Base-by-base conservation (phyloP, 1,284 basidiomycete genomes). In the Coniferiporia sulphurascens region DNA sequence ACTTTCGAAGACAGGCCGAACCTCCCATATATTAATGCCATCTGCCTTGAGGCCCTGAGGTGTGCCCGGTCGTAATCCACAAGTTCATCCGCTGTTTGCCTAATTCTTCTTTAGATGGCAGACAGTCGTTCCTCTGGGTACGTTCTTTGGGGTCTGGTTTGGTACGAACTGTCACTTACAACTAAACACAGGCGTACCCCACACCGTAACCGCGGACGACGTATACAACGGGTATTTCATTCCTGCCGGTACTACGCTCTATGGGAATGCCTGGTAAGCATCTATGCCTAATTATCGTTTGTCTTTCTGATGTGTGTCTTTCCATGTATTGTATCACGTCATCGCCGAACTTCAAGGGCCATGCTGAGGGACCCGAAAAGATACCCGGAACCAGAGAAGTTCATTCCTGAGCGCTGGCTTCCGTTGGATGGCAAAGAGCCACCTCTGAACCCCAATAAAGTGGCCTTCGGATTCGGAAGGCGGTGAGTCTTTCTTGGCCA, bases 391-490 rank as follows among this genome's bases (percentile, higher is more conserved):
- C 65, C 69, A n/a, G 61, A 63, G 17, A 51, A 34, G 32, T 71
- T 70, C 62, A 64, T 59, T 10, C 68, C 68, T n/a, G 68, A 69
- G 22, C 60, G 67, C 0, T 67, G 65, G 58, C 44, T 69, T 12
- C 21, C 32, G 8, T 13, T 8, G 12, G 50, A 49, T 35, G 48
- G 19, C 8, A 43, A 38, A 12, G 48, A n/a, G n/a, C 35, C 8
- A 4, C 58, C 58, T n/a, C 17, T 54, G 15, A 34, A 48, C 32
- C 27, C 36, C 9, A 54, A 48, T 10, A 48, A 55, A 32, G 21
- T 59, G 4, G 52, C 44, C 9, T 59, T 59, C 32, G 46, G 58
- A 8, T 41, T 54, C 27, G 58, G 58, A 7, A 54, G 58, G 38
- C 44, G 52, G 58, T 59, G 19, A 56, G 41, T 48, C 27, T 48